Evolutionary conservation across 805 yeast species (phyloP).

Genomic region (Tetrapisispora phaffii): DNA sequence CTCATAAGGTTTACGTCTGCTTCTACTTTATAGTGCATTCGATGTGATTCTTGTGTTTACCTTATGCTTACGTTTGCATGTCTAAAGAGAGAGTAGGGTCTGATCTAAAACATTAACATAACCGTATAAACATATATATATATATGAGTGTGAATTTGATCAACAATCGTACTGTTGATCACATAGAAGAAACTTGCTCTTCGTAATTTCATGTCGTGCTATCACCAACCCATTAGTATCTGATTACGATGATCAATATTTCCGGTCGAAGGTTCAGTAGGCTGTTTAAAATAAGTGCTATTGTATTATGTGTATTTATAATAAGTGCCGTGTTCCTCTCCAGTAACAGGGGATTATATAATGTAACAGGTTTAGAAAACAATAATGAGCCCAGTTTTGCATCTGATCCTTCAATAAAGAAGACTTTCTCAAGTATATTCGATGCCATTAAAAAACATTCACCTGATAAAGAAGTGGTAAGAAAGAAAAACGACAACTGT

Average conservation of each 20-base stretch:
- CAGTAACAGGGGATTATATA: not conserved
- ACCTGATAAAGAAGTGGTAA: slow-evolving; percentile 18
- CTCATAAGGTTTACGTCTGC: too few relatives aligned
- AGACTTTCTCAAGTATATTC: slow-evolving; percentile 9
- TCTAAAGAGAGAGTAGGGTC: too few relatives aligned
- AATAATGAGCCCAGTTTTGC: not conserved
- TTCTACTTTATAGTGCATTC: too few relatives aligned
- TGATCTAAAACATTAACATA: too few relatives aligned
- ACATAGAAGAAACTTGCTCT: too few relatives aligned
- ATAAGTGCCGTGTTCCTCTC: not conserved
- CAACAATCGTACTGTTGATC: too few relatives aligned
- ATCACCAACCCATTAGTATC: too few relatives aligned
- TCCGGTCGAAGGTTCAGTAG: not conserved
- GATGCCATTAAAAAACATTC: slow-evolving; percentile 15
- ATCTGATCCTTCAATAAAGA: not conserved
- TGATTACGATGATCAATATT: not conserved
- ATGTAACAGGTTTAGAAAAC: not conserved
- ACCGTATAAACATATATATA: too few relatives aligned
- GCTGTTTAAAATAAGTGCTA: not conserved
- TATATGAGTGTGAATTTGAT: too few relatives aligned
- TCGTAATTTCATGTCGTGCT: too few relatives aligned
- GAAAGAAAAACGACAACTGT: slow-evolving; percentile 11
- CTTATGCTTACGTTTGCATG: too few relatives aligned
- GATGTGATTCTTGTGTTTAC: too few relatives aligned
- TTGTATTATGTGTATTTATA: not conserved